Evolutionary conservation across 345 rosid genomes (phyloP).

Genomic region (Populus pruinosa): DNA sequence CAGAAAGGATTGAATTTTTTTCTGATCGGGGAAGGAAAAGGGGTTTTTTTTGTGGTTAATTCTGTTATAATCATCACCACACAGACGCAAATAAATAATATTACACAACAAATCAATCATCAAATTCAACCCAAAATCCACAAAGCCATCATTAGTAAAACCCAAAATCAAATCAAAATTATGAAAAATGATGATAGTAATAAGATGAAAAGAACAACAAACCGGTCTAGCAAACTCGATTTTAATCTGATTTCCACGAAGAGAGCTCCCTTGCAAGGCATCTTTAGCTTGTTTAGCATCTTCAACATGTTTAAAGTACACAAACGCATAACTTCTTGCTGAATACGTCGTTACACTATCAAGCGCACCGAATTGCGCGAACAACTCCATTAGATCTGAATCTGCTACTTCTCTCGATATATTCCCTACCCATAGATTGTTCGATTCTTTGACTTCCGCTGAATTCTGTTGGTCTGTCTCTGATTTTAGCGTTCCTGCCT

Average conservation of each 20-base stretch:
- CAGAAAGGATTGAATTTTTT: too few species aligned
- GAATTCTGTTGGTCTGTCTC: neutral
- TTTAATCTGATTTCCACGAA: slow-evolving; percentile 62
- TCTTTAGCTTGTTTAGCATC: slow-evolving; percentile 81
- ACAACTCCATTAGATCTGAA: slow-evolving; percentile 59
- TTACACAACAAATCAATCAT: neutral
- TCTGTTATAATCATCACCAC: neutral
- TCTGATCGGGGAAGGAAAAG: neutral
- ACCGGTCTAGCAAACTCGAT: slow-evolving; percentile 99
- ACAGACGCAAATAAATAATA: neutral
- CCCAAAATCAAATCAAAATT: slow-evolving; percentile 5
- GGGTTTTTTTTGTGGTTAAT: neutral
- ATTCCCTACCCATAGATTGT: slow-evolving; percentile 84
- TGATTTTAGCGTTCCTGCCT: neutral
- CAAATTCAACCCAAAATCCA: neutral
- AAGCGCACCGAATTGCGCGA: slow-evolving; percentile 59
- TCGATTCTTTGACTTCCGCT: slow-evolving; percentile 31
- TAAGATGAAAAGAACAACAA: slow-evolving; percentile 54
- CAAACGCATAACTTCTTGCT: slow-evolving; percentile 69
- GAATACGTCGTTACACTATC: slow-evolving; percentile 67
- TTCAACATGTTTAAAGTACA: slow-evolving; percentile 70
- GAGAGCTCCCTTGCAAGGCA: slow-evolving; percentile 56
- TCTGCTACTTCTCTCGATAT: slow-evolving; percentile 55
- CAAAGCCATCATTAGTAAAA: neutral
- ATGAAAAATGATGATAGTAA: neutral